Evolutionary conservation across 495 filamentous ascomycete species (phyloP), one percentile per base, ranked within the genome.

Genomic region (Neurospora cerealis): DNA sequence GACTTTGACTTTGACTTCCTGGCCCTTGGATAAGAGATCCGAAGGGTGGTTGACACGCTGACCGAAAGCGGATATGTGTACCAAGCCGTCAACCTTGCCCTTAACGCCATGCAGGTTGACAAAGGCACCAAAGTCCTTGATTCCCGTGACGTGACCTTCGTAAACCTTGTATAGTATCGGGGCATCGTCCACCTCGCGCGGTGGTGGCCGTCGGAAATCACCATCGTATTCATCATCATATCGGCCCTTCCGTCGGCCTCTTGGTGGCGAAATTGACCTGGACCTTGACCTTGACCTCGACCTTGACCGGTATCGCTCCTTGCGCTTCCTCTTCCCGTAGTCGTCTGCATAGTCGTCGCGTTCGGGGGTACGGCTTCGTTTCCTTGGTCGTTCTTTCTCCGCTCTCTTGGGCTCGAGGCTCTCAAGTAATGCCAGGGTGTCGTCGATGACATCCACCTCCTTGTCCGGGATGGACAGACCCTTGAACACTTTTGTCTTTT

Each of bases 111-210:
- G 85, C n/a, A 99, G 82, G 77, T 95, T 98, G 70, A 99, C 94
- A 81, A 99, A 99, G 15, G 91, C 93, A 41, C 96, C 96, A 83
- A 98, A 99, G 76, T 97, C 93, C 79, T 97, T 98, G 39, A 98
- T 86, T 0, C 94, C 94, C 3, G 93, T 97, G 54, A 98, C 91
- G 74, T 89, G 89, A 19, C 96, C 96, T 78, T 93, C 89, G 79
- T 99, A 99, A 1, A 97, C 83, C 80, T 99, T 99, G 86, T 90
- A 92, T 17, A 97, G 82, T 34, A 93, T 84, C 0, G 95, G 94
- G 8, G 88, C 83, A 69, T 95, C 91, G 83, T 99, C 96, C 8
- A 87, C 39, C 78, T 98, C 95, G 3, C 88, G 87, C 7, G 88
- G 90, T 3, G 93, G 93, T 2, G 93, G 92, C 46, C 88, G 86